Percentiles rank a stretch among this genome's conserved stretches.
Conservation (phyloP, 164 flowering plant genomes). For the Magnolia officinalis region DNA sequence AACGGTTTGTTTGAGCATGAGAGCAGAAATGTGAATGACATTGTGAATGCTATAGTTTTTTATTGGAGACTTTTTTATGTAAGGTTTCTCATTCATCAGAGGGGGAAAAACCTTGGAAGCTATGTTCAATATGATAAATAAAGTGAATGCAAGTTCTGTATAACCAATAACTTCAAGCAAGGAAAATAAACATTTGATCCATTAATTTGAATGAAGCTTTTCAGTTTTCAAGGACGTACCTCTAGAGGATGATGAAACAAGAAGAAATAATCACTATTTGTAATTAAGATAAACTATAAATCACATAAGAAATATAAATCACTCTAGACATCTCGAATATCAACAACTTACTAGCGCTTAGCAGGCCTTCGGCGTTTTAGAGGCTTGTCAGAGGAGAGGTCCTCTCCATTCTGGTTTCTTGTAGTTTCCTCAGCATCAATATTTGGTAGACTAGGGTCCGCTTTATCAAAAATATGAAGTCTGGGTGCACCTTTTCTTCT, state of each 20-base stretch:
- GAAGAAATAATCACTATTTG: not conserved
- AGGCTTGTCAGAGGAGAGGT: not conserved
- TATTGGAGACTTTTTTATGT: too few species aligned
- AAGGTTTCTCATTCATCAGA: not conserved
- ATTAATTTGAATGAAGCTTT: not conserved
- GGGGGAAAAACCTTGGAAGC: not conserved
- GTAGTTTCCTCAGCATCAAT: not conserved
- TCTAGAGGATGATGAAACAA: not conserved
- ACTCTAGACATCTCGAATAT: not conserved
- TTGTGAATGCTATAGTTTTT: too few species aligned
- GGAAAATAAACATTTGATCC: not conserved
- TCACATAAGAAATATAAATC: not conserved
- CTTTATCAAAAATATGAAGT: not conserved
- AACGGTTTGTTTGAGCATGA: too few species aligned
- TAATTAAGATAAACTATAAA: not conserved
- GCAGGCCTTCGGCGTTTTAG: slow-evolving; percentile 4
- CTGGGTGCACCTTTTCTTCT: slow-evolving; percentile 6
- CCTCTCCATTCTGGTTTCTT: slow-evolving; percentile 3
- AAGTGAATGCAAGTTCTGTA: not conserved
- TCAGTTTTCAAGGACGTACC: not conserved
- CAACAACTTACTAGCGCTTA: slow-evolving; percentile 11
- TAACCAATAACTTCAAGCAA: not conserved
- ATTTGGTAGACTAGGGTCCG: slow-evolving; percentile 2
- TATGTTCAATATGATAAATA: not conserved
- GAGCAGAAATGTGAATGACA: too few species aligned